Evolutionary conservation across 1,284 basidiomycete species (phyloP).

Genomic region (Puccinia hordei): DNA sequence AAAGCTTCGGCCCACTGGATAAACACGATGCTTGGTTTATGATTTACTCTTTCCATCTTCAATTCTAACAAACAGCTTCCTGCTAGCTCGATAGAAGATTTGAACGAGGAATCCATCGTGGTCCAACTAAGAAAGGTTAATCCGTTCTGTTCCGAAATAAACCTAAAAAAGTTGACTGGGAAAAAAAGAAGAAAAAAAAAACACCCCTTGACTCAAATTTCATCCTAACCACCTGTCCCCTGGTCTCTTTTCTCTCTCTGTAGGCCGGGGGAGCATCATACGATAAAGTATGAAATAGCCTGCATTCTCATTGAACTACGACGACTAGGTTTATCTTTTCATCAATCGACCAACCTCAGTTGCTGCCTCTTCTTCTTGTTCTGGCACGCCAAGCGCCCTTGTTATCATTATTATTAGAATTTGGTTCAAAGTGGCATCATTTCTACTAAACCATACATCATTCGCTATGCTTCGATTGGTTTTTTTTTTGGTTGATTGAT

Average conservation of each 20-base stretch:
- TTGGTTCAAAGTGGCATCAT: neutral
- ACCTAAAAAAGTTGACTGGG: no score
- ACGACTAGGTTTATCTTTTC: neutral
- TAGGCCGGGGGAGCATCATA: conserved; percentile 51
- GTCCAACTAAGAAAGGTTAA: conserved; percentile 72
- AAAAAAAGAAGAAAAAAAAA: no score
- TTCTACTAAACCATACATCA: neutral
- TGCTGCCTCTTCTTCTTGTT: neutral
- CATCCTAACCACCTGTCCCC: neutral
- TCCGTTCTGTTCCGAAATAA: conserved; percentile 34
- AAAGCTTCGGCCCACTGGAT: no score
- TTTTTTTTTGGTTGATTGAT: neutral
- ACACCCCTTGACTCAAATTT: no score
- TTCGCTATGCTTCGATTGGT: neutral
- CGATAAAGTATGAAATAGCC: conserved; percentile 33
- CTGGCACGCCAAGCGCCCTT: no score
- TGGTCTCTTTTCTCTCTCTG: neutral
- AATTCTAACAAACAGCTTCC: conserved; percentile 64
- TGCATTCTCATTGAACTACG: neutral
- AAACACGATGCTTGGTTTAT: no score
- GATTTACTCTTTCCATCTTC: no score
- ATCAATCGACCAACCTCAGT: neutral
- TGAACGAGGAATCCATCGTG: conserved; percentile 77
- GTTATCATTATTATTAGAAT: neutral
- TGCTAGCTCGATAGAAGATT: conserved; percentile 74